Evolutionary conservation across 306 rosid species (phyloP).

Genomic region (Coriaria nepalensis): DNA sequence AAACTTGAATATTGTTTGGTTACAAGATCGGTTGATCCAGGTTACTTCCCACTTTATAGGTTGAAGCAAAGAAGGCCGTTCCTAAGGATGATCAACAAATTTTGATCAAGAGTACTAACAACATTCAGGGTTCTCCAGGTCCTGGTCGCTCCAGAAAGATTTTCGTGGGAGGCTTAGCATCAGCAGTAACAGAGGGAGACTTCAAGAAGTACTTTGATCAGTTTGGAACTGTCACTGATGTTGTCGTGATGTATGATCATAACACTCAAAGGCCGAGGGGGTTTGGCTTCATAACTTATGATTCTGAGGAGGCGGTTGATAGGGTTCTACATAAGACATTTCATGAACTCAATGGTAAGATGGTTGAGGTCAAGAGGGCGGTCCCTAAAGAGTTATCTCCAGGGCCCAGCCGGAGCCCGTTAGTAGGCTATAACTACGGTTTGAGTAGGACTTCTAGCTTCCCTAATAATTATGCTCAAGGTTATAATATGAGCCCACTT

Average conservation of each 20-base stretch:
- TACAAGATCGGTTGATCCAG: too few relatives aligned
- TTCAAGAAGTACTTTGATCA: slow-evolving; percentile 78
- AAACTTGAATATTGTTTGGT: too few relatives aligned
- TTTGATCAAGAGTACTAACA: slow-evolving; percentile 33
- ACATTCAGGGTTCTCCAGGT: slow-evolving; percentile 56
- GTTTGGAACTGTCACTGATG: slow-evolving; percentile 75
- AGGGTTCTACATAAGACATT: slow-evolving; percentile 70
- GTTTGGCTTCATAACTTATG: slow-evolving; percentile 89
- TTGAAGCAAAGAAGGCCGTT: slow-evolving; percentile 96
- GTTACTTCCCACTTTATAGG: slow-evolving; percentile 36
- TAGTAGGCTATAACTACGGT: slow-evolving; percentile 57
- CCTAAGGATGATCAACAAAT: slow-evolving; percentile 78
- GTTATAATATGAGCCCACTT: slow-evolving; percentile 38
- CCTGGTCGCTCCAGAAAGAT: slow-evolving; percentile 77
- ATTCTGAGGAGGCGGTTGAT: slow-evolving; percentile 84
- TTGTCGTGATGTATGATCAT: slow-evolving; percentile 94
- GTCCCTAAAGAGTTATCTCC: slow-evolving; percentile 85
- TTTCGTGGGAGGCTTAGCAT: slow-evolving; percentile 86
- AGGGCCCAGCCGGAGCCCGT: slow-evolving; percentile 62
- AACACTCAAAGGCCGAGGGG: slow-evolving; percentile 95
- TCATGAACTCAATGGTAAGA: slow-evolving; percentile 85
- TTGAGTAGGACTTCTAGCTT: slow-evolving; percentile 49
- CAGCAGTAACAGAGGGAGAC: slow-evolving; percentile 71
- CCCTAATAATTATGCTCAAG: slow-evolving; percentile 11
- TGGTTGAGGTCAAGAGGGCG: slow-evolving; percentile 96